Evolutionary conservation across 371 early-diverging fungal species (phyloP).

Genomic region (Syncephalastrum sp.): DNA sequence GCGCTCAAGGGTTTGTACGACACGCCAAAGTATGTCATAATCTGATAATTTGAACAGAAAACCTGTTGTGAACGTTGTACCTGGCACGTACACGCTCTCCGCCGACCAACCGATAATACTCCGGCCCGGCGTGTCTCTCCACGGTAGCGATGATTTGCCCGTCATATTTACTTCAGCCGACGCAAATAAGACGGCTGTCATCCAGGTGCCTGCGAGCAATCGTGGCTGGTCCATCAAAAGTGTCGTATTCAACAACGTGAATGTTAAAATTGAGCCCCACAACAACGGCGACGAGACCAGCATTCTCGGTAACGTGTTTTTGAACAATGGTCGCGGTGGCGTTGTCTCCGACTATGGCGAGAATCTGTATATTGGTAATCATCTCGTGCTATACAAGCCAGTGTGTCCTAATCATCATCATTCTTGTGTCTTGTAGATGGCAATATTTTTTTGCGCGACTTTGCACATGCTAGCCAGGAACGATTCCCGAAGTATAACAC

Average conservation of each 20-base stretch:
- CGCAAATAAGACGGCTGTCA: constrained; percentile 11
- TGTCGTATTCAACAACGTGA: constrained; percentile 44
- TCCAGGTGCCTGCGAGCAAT: constrained; percentile 19
- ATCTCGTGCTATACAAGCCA: not conserved
- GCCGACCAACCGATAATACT: constrained; percentile 9
- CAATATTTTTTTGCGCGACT: constrained; percentile 42
- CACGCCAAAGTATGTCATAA: too few relatives aligned
- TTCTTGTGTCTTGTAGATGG: constrained; percentile 23
- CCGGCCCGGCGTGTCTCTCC: constrained; percentile 17
- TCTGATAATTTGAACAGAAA: too few relatives aligned
- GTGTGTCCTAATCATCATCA: not conserved
- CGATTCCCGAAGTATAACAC: constrained; percentile 25
- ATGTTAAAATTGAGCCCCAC: constrained; percentile 25
- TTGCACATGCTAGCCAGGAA: constrained; percentile 23
- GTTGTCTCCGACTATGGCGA: constrained; percentile 27
- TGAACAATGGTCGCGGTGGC: constrained; percentile 38
- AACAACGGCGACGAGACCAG: constrained; percentile 29
- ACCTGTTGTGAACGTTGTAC: too few relatives aligned
- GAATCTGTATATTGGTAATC: constrained; percentile 32
- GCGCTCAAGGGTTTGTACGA: too few relatives aligned
- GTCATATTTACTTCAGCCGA: constrained; percentile 12
- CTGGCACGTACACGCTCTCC: not conserved
- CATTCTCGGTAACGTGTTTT: constrained; percentile 34
- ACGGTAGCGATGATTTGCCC: constrained; percentile 10
- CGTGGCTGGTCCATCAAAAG: constrained; percentile 37